Evolutionary conservation across 306 rosid genomes (phyloP).

Genomic region (Lathyrus aphaca): DNA sequence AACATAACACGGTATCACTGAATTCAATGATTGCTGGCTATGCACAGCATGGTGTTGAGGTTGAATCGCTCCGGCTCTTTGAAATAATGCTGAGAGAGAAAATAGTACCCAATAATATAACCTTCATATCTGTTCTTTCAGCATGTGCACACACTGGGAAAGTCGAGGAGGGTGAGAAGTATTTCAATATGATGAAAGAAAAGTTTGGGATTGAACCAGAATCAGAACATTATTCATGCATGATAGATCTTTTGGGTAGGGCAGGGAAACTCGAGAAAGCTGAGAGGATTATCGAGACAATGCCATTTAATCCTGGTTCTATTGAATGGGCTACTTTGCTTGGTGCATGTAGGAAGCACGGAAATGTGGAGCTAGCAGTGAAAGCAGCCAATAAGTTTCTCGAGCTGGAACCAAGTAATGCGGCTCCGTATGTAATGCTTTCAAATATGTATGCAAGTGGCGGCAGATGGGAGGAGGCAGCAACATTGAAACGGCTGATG

Average conservation of each 20-base stretch:
- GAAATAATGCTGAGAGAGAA: conserved; percentile 61
- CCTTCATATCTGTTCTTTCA: conserved; percentile 73
- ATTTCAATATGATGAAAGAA: conserved; percentile 76
- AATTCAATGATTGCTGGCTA: conserved; percentile 82
- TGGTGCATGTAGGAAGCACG: conserved; percentile 82
- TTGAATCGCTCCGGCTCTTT: conserved; percentile 63
- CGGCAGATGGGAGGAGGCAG: conserved; percentile 73
- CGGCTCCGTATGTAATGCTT: conserved; percentile 69
- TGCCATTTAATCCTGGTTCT: conserved; percentile 72
- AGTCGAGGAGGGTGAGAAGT: conserved; percentile 67
- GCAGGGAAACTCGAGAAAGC: conserved; percentile 73
- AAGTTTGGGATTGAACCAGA: conserved; percentile 73
- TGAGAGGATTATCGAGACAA: conserved; percentile 68
- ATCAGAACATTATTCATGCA: conserved; percentile 76
- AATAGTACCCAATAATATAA: conserved; percentile 63
- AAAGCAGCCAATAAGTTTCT: conserved; percentile 69
- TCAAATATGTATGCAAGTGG: conserved; percentile 69
- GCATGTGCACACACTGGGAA: conserved; percentile 84
- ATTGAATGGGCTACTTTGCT: conserved; percentile 82
- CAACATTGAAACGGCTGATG: conserved; percentile 63
- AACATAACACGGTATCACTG: conserved; percentile 61
- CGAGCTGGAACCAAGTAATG: conserved; percentile 66
- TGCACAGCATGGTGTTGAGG: conserved; percentile 77
- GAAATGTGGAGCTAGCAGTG: conserved; percentile 76
- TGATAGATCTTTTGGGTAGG: conserved; percentile 84